phyloP scores from a whole-genome alignment of 257 asterid genomes.

The Haberlea rhodopensis region DNA sequence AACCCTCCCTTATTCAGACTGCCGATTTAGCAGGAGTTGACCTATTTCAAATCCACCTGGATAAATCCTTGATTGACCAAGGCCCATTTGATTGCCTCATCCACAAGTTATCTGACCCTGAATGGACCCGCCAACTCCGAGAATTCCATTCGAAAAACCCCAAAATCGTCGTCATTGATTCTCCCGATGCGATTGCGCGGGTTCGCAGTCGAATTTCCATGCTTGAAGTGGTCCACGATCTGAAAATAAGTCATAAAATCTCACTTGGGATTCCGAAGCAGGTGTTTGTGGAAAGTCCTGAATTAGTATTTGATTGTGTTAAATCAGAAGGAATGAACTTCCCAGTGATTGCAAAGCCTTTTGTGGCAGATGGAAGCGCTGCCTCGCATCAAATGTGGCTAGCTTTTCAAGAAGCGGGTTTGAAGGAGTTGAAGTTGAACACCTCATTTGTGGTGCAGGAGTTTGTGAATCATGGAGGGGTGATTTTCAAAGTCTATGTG shows the following conservation, averaged over 20 bases:
- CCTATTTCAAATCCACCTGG: conserved; percentile 43
- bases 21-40: conserved; percentile 57
- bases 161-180: conserved; percentile 51
- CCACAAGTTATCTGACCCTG: conserved; percentile 53
- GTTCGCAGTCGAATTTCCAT: conserved; percentile 68
- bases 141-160: conserved; percentile 39
- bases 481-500: conserved; percentile 76
- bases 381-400: conserved; percentile 70
- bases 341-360: conserved; percentile 73
- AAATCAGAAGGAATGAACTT: conserved; percentile 31
- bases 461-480: conserved; percentile 87
- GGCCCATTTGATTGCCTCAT: conserved; percentile 63
- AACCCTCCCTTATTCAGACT: conserved; percentile 50
- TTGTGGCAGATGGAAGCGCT: conserved; percentile 55
- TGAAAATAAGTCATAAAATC: conserved; percentile 20
- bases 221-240: conserved; percentile 54
- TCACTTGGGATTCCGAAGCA: conserved; percentile 57
- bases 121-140: conserved; percentile 52
- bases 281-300: conserved; percentile 46
- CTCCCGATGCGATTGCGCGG: conserved; percentile 48
- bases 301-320: conserved; percentile 16
- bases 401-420: conserved; percentile 52
- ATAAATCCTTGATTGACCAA: conserved; percentile 55
- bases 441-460: conserved; percentile 74
- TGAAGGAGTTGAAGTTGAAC: conserved; percentile 36